These are phyloP conservation scores for Xylaria castorea DNA, from an alignment of 495 filamentous ascomycete species.

Conservation along the genomic window DNA sequence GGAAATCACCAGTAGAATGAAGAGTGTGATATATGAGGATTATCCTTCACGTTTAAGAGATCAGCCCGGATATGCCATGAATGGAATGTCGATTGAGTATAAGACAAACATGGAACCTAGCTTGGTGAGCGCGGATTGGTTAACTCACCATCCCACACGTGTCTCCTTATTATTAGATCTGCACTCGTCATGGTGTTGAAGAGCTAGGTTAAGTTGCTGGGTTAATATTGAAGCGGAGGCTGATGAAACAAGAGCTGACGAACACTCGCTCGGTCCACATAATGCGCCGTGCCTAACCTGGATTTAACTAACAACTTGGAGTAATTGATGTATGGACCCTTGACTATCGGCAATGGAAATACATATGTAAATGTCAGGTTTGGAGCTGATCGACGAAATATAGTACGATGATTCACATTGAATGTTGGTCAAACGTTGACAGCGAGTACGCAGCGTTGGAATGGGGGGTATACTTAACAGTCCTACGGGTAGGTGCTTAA, in stretches of 20 bases:
- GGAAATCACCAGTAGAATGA: neutral
- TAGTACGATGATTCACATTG: neutral
- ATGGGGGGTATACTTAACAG: neutral
- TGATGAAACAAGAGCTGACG: slow-evolving; percentile 21
- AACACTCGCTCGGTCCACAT: slow-evolving; percentile 11
- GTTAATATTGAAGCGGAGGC: neutral
- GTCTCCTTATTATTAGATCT: neutral
- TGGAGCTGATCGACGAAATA: slow-evolving; percentile 1
- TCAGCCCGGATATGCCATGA: slow-evolving; percentile 7
- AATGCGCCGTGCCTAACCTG: neutral
- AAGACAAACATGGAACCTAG: neutral
- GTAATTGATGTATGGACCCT: neutral
- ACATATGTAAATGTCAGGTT: neutral
- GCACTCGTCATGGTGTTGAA: slow-evolving; percentile 11
- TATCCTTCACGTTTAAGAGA: neutral
- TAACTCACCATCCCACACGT: neutral
- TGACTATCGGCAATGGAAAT: neutral
- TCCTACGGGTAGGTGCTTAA: neutral
- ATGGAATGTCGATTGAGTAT: slow-evolving; percentile 13
- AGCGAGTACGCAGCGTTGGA: neutral
- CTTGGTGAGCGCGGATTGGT: neutral
- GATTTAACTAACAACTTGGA: neutral
- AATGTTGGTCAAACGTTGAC: neutral
- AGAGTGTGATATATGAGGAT: neutral
- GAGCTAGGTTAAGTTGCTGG: neutral